A percentile compares a stretch with the other conserved stretches of the same genome.
These are phyloP conservation scores for Schizothecium vesticola DNA, from an alignment of 495 filamentous ascomycete genomes.

Conservation along the genomic window DNA sequence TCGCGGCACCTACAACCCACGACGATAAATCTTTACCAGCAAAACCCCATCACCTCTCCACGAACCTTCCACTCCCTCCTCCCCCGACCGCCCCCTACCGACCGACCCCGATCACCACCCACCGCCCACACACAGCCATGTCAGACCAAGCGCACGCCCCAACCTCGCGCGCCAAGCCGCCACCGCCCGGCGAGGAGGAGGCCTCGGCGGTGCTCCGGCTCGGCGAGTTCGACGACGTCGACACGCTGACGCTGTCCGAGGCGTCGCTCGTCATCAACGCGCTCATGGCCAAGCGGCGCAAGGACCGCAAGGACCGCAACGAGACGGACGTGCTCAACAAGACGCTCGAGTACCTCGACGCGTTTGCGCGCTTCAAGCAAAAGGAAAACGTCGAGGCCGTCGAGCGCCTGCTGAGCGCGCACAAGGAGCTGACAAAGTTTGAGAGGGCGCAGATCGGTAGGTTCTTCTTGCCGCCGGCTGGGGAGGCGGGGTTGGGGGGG, in stretches of 20 bases:
- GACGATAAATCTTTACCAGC: background rate
- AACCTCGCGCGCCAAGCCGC: conserved; percentile 66
- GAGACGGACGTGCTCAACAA: conserved; percentile 74
- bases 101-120: background rate
- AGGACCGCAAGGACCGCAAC: conserved; percentile 57
- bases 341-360: conserved; percentile 84
- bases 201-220: conserved; percentile 74
- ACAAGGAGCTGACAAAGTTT: conserved; percentile 78
- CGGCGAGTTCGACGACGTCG: conserved; percentile 85
- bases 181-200: conserved; percentile 80
- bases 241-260: conserved; percentile 82
- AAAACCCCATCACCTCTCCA: background rate
- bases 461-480: conserved; percentile 22
- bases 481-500: too few relatives aligned
- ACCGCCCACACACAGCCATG: conserved; percentile 12
- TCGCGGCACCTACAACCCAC: background rate
- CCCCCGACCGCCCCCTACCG: background rate
- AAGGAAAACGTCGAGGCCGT: conserved; percentile 91
- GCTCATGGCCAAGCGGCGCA: conserved; percentile 67
- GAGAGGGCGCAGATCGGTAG: conserved; percentile 89
- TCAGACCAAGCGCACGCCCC: conserved; percentile 35
- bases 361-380: conserved; percentile 90
- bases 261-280: conserved; percentile 88
- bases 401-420: conserved; percentile 69
- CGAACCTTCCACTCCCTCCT: background rate